Evolutionary conservation across 2,329 filamentous ascomycete genomes (phyloP), one percentile per base, ranked within the genome.

Genomic region (Calonectria hawksworthii): DNA sequence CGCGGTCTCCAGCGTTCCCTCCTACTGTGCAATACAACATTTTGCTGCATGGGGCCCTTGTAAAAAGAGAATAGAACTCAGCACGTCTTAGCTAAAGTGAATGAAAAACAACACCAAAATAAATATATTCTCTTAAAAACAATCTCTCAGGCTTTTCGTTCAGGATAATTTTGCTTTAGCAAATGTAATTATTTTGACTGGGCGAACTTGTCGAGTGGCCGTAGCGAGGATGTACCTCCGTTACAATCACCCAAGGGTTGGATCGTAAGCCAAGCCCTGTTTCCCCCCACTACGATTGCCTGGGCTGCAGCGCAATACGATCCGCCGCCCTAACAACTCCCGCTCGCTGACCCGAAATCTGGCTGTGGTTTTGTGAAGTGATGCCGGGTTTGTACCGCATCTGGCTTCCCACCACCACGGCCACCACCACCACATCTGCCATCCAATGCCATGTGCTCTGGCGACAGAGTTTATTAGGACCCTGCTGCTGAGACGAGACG

Each of bases 1-100:
- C 41, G 59, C 47, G 32, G 68, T 51, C 70, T 68, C 64, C 32
- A 63, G 56, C 51, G 63, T 47, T 52, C 41, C 21, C 61, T 54
- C 18, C 9, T 23, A 14, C 68, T 50, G 54, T n/a, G n/a, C n/a
- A n/a, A n/a, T n/a, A n/a, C n/a, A n/a, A n/a, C n/a, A n/a, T n/a
- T n/a, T n/a, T n/a, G n/a, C n/a, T n/a, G n/a, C n/a, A n/a, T n/a
- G n/a, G n/a, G n/a, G n/a, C n/a, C n/a, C n/a, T n/a, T n/a, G n/a
- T n/a, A n/a, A n/a, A n/a, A n/a, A n/a, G n/a, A n/a, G n/a, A n/a
- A n/a, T n/a, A n/a, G n/a, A n/a, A n/a, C n/a, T n/a, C n/a, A n/a
- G n/a, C n/a, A n/a, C n/a, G n/a, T n/a, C n/a, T n/a, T n/a, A n/a
- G n/a, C n/a, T n/a, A n/a, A n/a, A n/a, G n/a, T n/a, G n/a, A n/a